Base-by-base conservation (phyloP, 805 yeast species). In the Cephaloascus albidus region DNA sequence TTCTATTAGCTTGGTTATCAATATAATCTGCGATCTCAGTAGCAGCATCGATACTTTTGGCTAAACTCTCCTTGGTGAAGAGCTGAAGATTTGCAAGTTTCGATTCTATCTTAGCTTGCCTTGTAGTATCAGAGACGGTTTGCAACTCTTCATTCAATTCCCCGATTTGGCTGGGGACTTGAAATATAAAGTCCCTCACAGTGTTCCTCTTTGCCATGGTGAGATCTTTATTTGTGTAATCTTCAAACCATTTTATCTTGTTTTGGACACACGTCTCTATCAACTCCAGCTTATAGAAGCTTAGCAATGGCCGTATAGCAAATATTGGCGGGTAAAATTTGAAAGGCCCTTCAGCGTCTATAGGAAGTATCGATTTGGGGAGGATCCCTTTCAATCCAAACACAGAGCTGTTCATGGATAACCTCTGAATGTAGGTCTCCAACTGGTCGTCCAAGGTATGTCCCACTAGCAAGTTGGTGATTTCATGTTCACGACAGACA, bases 401-500 rank as follows among this genome's bases (percentile, higher is more conserved):
- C 4, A 67, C 37, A 10, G 69, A 59, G 3, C 68, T 61, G 38
- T 58, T 57, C 40, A 51, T 55, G 37, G 50, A 54, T 18, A 82
- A 58, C 28, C 94, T 55, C 51, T 78, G 66, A 18, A 81, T 43
- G 44, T 72, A 78, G 0, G 90, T 81, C 50, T 85, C 95, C 12
- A 80, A 39, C 49, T 82, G 87, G 53, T 85, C 95, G 49, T 85
- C 77, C 36, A 63, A 49, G 46, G 78, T 85, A 48, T 85, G 95
- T 1, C 83, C 95, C 33, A 78, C 58, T 18, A 78, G 53, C 3
- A 85, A 41, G n/a, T 64, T 47, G 1, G 52, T 30, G 3, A 70
- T 58, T 0, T 49, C 53, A 2, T 56, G 40, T 1, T 52, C 39
- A 0, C 50, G 37, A 48, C 87, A 78, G 0, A 64, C 57, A 0